Base-by-base conservation (phyloP, 257 asterid genomes). In the Solanum piurae region DNA sequence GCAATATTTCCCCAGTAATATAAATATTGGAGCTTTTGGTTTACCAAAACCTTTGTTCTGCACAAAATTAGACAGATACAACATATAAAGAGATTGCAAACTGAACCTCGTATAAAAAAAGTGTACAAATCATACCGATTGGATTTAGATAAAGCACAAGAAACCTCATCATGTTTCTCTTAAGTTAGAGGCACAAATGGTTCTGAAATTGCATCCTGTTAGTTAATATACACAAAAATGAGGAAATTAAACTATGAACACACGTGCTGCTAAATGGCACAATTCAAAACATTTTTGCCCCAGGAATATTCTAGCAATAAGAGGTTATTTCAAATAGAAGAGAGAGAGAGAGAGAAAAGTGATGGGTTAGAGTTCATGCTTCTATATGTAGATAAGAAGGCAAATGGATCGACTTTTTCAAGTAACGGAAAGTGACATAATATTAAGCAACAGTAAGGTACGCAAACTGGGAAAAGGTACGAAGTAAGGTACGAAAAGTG, bases 1-100 rank as follows among this genome's bases (percentile, higher is more conserved):
- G 99, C 77, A 97, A 86, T 77, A 60, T 88, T 87, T 93, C 96
- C 83, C 95, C 99, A 86, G 94, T 92, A 74, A 97, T 93, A 87
- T 93, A 96, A 91, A 96, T 93, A 90, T 92, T 92, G 23, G 99
- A 93, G 73, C 80, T 91, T 64, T 89, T 82, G 98, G 72, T 87
- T 83, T 83, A 88, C 98, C 93, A 97, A 76, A 88, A 91, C 85
- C 71, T 46, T 46, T 82, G 91, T 87, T 95, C 98, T 96, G 90
- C 74, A 88, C 5, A 60, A 84, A 74, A 73, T 73, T 42, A 83
- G 82, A 29, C 37, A 82, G 36, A 77, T 44, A 76, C 38, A 80
- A 16, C 40, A 80, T 46, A 46, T 46, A 9, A 46, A 9, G 9
- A 14, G 27, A 80, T 16, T 31, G 10, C 68, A 80, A 77, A 29